phyloP scores from a whole-genome alignment of 1,139 yeast genomes.

The Protomyces arabidopsidicola region DNA sequence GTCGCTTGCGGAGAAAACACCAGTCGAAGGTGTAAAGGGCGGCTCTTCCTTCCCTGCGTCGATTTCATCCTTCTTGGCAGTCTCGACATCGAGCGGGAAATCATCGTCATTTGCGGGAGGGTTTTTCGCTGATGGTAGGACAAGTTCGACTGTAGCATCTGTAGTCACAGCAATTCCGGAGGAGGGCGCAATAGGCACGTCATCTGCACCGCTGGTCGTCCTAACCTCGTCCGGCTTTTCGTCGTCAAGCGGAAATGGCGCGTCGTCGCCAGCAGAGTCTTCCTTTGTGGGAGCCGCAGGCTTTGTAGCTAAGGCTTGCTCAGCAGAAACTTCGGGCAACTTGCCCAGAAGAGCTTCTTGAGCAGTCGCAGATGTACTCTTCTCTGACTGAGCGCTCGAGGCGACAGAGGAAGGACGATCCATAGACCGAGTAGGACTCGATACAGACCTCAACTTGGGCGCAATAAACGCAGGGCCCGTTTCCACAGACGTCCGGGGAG shows the following conservation, averaged over 20 bases:
- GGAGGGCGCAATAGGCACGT: neutral
- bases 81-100: neutral
- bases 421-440: neutral
- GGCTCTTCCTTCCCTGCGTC: neutral
- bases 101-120: neutral
- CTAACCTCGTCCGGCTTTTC: neutral
- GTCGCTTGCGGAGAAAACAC: neutral
- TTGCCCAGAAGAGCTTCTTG: too few species aligned
- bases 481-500: neutral
- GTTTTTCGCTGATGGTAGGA: neutral
- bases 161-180: neutral
- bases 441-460: neutral
- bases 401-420: too few species aligned
- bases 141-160: neutral
- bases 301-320: too few species aligned
- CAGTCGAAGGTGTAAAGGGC: neutral
- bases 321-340: too few species aligned
- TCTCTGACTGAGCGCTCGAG: too few species aligned
- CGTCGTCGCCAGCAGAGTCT: neutral
- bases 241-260: neutral
- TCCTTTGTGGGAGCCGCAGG: neutral
- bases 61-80: neutral
- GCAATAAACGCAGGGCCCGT: neutral
- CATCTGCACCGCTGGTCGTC: neutral
- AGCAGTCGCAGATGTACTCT: too few species aligned